These are phyloP conservation scores for Aspergillus fumigatiaffinis DNA, from an alignment of 2,329 filamentous ascomycete genomes.

Conservation along the genomic window DNA sequence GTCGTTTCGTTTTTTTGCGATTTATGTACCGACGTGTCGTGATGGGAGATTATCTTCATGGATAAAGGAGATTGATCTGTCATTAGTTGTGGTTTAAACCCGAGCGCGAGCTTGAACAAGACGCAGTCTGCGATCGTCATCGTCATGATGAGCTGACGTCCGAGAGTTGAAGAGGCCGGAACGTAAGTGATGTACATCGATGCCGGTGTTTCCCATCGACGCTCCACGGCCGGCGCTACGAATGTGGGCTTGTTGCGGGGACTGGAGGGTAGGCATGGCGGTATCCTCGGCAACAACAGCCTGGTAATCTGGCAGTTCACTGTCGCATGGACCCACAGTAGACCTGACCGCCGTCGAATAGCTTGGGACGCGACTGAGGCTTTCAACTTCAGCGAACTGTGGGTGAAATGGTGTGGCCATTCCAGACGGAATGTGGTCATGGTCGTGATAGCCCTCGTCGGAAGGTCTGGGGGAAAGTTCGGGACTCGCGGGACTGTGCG, in stretches of 20 bases:
- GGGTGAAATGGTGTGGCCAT: slow-evolving; percentile 39
- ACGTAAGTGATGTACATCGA: slow-evolving; percentile 24
- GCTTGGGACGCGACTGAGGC: slow-evolving; percentile 70
- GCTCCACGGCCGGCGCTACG: slow-evolving; percentile 33
- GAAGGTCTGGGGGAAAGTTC: slow-evolving; percentile 44
- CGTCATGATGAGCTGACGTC: slow-evolving; percentile 27
- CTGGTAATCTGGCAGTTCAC: slow-evolving; percentile 62
- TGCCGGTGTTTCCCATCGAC: slow-evolving; percentile 26
- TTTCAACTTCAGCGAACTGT: slow-evolving; percentile 55
- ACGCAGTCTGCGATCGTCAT: slow-evolving; percentile 38
- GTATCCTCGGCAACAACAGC: slow-evolving; percentile 45
- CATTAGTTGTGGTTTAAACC: slow-evolving; percentile 15
- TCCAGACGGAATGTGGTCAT: slow-evolving; percentile 38
- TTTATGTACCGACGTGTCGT: not conserved
- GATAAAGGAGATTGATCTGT: not conserved
- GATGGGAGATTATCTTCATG: not conserved
- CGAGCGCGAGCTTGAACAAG: slow-evolving; percentile 38
- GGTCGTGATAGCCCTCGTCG: slow-evolving; percentile 46
- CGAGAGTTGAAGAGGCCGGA: slow-evolving; percentile 22
- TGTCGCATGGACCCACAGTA: slow-evolving; percentile 53
- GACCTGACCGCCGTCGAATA: slow-evolving; percentile 70
- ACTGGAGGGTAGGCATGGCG: slow-evolving; percentile 27
- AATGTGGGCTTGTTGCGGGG: slow-evolving; percentile 38
- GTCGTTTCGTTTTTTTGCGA: not conserved
- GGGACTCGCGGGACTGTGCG: slow-evolving; percentile 29